A percentile compares a stretch with the other conserved stretches of the same genome.
Conservation (phyloP, 345 rosid species). For the Eucalyptus cloeziana region DNA sequence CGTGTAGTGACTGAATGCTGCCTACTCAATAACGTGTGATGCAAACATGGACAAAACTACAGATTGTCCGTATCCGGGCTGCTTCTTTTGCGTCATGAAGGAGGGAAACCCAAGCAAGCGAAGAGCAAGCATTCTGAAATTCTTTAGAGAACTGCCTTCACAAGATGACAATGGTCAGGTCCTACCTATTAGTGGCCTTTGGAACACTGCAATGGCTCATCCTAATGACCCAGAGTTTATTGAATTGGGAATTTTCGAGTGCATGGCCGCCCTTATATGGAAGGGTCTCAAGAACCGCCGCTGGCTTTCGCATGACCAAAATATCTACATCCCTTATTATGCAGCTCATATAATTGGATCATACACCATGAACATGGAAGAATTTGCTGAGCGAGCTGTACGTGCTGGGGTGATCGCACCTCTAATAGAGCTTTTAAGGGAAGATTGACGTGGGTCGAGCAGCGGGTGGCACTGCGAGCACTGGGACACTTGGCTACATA, state of each 20-base stretch:
- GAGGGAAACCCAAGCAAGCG: constrained; percentile 98
- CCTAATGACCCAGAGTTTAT: constrained; percentile 98
- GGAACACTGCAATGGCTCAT: constrained; percentile 99
- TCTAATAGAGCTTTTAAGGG: constrained; percentile 90
- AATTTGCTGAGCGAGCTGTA: constrained; percentile 76
- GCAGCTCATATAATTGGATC: constrained; percentile 99
- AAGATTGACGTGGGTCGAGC: constrained; percentile 97
- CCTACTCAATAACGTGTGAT: background rate
- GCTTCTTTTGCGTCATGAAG: constrained; percentile 98
- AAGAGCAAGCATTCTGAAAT: constrained; percentile 78
- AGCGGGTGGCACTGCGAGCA: constrained; percentile 95
- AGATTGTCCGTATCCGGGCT: constrained; percentile 97
- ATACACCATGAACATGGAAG: constrained; percentile 99
- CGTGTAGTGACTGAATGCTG: background rate
- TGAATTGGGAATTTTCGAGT: constrained; percentile 90
- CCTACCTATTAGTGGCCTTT: constrained; percentile 95
- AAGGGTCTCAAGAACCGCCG: constrained; percentile 92
- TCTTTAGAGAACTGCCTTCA: constrained; percentile 90
- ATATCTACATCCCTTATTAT: constrained; percentile 94
- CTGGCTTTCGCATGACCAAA: constrained; percentile 96
- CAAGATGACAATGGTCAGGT: constrained; percentile 98
- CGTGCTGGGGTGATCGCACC: constrained; percentile 88
- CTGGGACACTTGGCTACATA: constrained; percentile 96
- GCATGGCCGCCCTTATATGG: constrained; percentile 94
- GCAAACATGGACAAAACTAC: constrained; percentile 65